A percentile compares a stretch with the other conserved stretches of the same genome.
These are phyloP conservation scores for Aspergillus pseudonomiae DNA, from an alignment of 2,329 filamentous ascomycete genomes.

Conservation along the genomic window DNA sequence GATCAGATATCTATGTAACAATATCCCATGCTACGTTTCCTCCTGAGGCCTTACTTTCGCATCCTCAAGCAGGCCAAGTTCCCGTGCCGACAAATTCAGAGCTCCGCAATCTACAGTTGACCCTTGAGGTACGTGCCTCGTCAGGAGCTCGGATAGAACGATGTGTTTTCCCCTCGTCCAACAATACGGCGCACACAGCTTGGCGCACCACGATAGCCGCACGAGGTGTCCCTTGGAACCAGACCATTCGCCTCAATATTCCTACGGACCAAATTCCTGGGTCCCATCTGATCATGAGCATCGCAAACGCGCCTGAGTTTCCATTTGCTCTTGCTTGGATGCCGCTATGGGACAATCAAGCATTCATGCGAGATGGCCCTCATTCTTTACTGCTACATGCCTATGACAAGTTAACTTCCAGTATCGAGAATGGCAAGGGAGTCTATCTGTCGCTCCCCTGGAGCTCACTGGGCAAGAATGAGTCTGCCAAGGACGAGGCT, in stretches of 20 bases:
- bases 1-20: constrained; percentile 95
- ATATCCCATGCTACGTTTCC: constrained; percentile 77
- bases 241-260: constrained; percentile 81
- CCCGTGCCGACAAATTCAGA: constrained; percentile 66
- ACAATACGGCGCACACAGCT: constrained; percentile 74
- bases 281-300: constrained; percentile 84
- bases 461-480: constrained; percentile 68
- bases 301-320: constrained; percentile 82
- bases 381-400: constrained; percentile 84
- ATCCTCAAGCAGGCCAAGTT: constrained; percentile 79
- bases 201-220: constrained; percentile 86
- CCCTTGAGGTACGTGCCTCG: constrained; percentile 79
- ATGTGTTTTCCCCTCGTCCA: constrained; percentile 86
- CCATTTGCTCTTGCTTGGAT: constrained; percentile 92
- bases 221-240: constrained; percentile 80
- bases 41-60: constrained; percentile 64
- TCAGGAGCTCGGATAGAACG: constrained; percentile 81
- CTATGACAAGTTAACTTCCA: constrained; percentile 87
- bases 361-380: constrained; percentile 83
- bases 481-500: constrained; percentile 69
- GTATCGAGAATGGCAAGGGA: constrained; percentile 70
- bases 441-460: constrained; percentile 87
- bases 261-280: constrained; percentile 77
- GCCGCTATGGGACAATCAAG: constrained; percentile 88
- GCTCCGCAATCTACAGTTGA: constrained; percentile 80